A percentile compares a stretch with the other conserved stretches of the same genome.
These are phyloP conservation scores for Tolypocladium album DNA, from an alignment of 2,329 filamentous ascomycete genomes.

Conservation along the genomic window DNA sequence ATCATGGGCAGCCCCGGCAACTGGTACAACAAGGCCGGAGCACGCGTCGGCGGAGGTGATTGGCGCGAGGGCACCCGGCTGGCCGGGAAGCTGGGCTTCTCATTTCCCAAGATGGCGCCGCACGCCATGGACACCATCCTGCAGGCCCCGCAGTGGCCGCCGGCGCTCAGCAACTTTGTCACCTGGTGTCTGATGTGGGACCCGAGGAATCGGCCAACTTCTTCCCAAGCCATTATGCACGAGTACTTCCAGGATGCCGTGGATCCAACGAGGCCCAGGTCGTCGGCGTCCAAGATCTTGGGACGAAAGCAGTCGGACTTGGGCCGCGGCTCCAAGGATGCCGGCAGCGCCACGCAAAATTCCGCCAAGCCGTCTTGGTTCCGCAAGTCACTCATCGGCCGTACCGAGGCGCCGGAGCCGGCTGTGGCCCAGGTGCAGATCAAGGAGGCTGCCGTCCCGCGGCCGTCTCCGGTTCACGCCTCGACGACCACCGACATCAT, in stretches of 20 bases:
- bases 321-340: conserved; percentile 55
- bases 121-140: conserved; percentile 94
- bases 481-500: conserved; percentile 29
- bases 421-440: conserved; percentile 32
- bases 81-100: conserved; percentile 93
- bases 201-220: conserved; percentile 82
- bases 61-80: conserved; percentile 92
- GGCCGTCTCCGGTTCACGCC: conserved; percentile 33
- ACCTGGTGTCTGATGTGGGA: conserved; percentile 99
- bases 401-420: conserved; percentile 59
- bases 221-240: conserved; percentile 85
- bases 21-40: conserved; percentile 90
- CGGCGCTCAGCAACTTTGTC: conserved; percentile 80
- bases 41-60: conserved; percentile 83
- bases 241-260: conserved; percentile 91
- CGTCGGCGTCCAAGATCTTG: conserved; percentile 71
- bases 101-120: conserved; percentile 98
- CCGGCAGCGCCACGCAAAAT: conserved; percentile 41
- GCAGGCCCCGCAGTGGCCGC: conserved; percentile 82
- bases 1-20: conserved; percentile 98
- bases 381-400: conserved; percentile 81
- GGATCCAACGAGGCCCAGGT: conserved; percentile 87
- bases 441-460: conserved; percentile 35
- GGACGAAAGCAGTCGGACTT: conserved; percentile 86
- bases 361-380: conserved; percentile 93